phyloP scores from a whole-genome alignment of 768 basidiomycete species.

The Agaricus sinodeliciosus region DNA sequence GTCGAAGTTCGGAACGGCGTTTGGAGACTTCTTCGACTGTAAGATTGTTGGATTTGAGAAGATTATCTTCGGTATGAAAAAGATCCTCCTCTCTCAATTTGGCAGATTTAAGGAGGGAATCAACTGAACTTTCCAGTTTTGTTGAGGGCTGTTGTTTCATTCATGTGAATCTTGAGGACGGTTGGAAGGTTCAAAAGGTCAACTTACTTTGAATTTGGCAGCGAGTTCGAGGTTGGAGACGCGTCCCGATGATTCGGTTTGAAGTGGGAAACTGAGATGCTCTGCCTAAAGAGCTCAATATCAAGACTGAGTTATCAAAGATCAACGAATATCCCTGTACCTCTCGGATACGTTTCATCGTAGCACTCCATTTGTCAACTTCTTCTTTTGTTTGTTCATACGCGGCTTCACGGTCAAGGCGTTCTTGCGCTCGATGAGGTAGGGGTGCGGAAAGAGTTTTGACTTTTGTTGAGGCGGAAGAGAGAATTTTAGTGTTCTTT shows the following conservation, averaged over 20 bases:
- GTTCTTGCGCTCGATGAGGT: slow-evolving; percentile 81
- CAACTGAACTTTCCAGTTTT: slow-evolving; percentile 78
- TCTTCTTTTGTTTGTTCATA: slow-evolving; percentile 92
- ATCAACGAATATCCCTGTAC: slow-evolving; percentile 27
- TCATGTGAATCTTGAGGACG: not conserved
- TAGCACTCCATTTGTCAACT: slow-evolving; percentile 88
- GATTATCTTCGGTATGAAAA: slow-evolving; percentile 63
- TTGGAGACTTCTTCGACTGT: slow-evolving; percentile 81
- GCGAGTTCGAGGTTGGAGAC: slow-evolving; percentile 70
- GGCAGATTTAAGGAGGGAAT: slow-evolving; percentile 72
- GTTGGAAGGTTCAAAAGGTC: not conserved
- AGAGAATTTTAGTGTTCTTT: slow-evolving; percentile 60
- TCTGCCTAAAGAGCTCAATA: slow-evolving; percentile 51
- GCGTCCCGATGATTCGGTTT: slow-evolving; percentile 47
- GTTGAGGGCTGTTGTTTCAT: slow-evolving; percentile 58
- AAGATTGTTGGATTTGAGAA: slow-evolving; percentile 73
- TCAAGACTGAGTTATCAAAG: not conserved
- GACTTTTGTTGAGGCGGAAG: slow-evolving; percentile 36
- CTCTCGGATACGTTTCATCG: slow-evolving; percentile 90
- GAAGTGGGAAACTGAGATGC: slow-evolving; percentile 81
- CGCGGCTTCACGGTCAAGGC: slow-evolving; percentile 87
- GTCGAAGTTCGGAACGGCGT: slow-evolving; percentile 74
- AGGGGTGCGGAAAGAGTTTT: slow-evolving; percentile 79
- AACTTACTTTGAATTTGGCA: slow-evolving; percentile 75
- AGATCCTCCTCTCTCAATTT: slow-evolving; percentile 80